Evolutionary conservation across 306 rosid species (phyloP).

Genomic region (Mimosa pudica): DNA sequence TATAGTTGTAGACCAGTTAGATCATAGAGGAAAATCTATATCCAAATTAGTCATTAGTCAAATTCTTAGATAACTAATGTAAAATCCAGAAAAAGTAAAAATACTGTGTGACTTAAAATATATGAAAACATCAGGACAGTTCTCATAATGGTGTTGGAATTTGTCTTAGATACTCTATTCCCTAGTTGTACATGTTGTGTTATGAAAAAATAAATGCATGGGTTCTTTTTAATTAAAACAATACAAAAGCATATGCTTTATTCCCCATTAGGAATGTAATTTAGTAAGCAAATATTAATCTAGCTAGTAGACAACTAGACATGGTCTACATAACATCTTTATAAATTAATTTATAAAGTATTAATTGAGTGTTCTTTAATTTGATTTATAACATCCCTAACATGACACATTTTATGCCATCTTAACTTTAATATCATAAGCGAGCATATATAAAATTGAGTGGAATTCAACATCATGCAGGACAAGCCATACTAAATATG

Average conservation of each 20-base stretch:
- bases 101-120: too few relatives aligned
- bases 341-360: neutral
- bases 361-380: neutral
- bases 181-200: slow-evolving; percentile 3
- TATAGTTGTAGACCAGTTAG: too few relatives aligned
- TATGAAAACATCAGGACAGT: neutral
- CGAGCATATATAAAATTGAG: neutral
- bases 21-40: too few relatives aligned
- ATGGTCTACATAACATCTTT: neutral
- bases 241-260: neutral
- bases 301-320: neutral
- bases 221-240: neutral
- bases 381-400: neutral
- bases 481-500: neutral
- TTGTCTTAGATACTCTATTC: slow-evolving; percentile 8
- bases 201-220: neutral
- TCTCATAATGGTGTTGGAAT: neutral
- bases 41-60: too few relatives aligned
- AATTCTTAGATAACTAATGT: too few relatives aligned
- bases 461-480: neutral
- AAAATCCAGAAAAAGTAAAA: too few relatives aligned
- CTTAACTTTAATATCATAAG: neutral
- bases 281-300: neutral
- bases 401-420: neutral
- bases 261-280: neutral